Evolutionary conservation across 164 flowering plant genomes (phyloP).

Genomic region (Magnolia sinica): DNA sequence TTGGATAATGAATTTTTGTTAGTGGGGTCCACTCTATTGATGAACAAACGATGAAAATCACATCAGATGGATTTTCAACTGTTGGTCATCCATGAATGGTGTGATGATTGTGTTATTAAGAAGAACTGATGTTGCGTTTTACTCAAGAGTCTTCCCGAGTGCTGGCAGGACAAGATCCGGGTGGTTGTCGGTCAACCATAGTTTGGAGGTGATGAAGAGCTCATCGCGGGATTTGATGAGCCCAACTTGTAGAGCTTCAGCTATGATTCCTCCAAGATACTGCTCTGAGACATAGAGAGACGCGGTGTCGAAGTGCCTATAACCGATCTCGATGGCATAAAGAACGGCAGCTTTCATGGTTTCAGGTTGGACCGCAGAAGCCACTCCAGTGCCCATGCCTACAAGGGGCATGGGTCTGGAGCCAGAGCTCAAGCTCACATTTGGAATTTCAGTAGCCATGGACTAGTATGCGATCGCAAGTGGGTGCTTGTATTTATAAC

Average conservation of each 20-base stretch:
- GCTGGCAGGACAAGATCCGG: constrained; percentile 33
- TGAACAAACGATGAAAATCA: too few species aligned
- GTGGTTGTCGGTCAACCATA: constrained; percentile 29
- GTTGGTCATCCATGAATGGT: not conserved
- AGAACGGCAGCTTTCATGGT: constrained; percentile 5
- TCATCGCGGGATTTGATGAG: constrained; percentile 28
- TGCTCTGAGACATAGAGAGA: constrained; percentile 25
- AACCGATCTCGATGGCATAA: constrained; percentile 29
- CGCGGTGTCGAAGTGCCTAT: constrained; percentile 40
- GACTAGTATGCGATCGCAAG: too few species aligned
- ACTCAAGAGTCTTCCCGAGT: constrained; percentile 28
- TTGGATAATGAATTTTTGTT: too few species aligned
- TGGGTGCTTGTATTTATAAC: too few species aligned
- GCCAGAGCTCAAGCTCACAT: constrained; percentile 15
- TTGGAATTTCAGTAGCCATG: constrained; percentile 10
- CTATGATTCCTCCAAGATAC: constrained; percentile 29
- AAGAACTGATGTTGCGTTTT: constrained; percentile 5
- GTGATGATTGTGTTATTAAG: constrained; percentile 13
- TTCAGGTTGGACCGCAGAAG: constrained; percentile 5
- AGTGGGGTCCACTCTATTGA: too few species aligned
- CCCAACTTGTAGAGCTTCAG: constrained; percentile 25
- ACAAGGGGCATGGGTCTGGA: constrained; percentile 15
- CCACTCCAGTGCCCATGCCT: constrained; percentile 17
- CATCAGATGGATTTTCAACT: not conserved
- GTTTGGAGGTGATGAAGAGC: constrained; percentile 41